phyloP scores from a whole-genome alignment of 2,329 filamentous ascomycete species.

The Phaeoacremonium minimum region DNA sequence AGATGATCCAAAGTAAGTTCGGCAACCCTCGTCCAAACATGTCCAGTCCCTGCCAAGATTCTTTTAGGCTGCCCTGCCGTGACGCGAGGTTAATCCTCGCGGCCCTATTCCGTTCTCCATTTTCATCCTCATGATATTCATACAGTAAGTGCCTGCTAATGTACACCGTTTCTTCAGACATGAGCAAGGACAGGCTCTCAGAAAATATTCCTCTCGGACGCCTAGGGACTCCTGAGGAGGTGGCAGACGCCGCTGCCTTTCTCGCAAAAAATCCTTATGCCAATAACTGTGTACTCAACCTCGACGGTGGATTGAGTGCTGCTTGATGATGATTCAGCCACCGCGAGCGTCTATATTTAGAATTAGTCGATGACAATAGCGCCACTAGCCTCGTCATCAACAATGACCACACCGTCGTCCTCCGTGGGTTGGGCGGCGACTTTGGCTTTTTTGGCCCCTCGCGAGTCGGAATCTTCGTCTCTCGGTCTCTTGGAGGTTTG shows the following conservation, averaged over 20 bases:
- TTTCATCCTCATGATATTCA: not conserved
- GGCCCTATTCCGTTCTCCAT: not conserved
- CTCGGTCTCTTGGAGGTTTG: slow-evolving; percentile 42
- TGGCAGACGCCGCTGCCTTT: slow-evolving; percentile 79
- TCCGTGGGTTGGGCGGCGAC: slow-evolving; percentile 23
- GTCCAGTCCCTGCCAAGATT: not conserved
- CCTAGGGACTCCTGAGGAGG: slow-evolving; percentile 64
- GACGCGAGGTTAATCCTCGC: not conserved
- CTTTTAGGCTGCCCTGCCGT: slow-evolving; percentile 3
- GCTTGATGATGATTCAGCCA: too few relatives aligned
- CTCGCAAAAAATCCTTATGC: slow-evolving; percentile 75
- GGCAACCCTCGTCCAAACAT: not conserved
- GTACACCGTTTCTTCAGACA: slow-evolving; percentile 15
- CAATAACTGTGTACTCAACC: slow-evolving; percentile 80
- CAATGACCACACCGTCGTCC: slow-evolving; percentile 44
- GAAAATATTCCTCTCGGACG: slow-evolving; percentile 59
- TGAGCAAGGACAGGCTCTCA: slow-evolving; percentile 30
- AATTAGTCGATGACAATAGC: slow-evolving; percentile 67
- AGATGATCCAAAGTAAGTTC: slow-evolving; percentile 68
- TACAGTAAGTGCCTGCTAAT: slow-evolving; percentile 6
- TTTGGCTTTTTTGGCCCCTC: slow-evolving; percentile 45
- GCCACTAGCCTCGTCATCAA: slow-evolving; percentile 45
- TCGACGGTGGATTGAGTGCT: slow-evolving; percentile 80
- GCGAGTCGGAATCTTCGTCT: slow-evolving; percentile 34
- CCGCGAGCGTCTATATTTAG: too few relatives aligned